These are phyloP conservation scores for Claviceps spartinae DNA, from an alignment of 2,329 filamentous ascomycete genomes.

Conservation along the genomic window DNA sequence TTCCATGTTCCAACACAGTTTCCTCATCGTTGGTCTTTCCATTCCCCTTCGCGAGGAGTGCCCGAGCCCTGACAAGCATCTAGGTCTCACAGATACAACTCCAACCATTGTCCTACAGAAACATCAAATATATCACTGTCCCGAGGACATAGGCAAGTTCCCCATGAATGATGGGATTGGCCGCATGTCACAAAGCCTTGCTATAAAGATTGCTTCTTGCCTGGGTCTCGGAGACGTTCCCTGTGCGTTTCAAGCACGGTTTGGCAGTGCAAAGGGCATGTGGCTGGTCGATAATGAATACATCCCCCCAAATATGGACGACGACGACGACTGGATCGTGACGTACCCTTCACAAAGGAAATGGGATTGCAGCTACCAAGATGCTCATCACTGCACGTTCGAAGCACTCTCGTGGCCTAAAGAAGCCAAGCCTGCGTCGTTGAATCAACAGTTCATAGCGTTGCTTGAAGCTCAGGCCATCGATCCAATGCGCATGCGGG, in stretches of 20 bases:
- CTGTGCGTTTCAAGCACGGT: conserved; percentile 53
- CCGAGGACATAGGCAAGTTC: conserved; percentile 23
- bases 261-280: conserved; percentile 62
- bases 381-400: conserved; percentile 44
- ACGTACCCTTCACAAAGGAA: conserved; percentile 56
- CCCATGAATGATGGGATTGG: conserved; percentile 57
- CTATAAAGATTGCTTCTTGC: conserved; percentile 32
- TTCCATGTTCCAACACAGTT: too few species aligned
- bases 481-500: conserved; percentile 28
- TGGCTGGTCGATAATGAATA: conserved; percentile 45
- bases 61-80: conserved; percentile 2
- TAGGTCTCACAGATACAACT: conserved; percentile 38
- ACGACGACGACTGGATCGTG: conserved; percentile 47
- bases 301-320: conserved; percentile 15
- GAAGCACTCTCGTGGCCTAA: conserved; percentile 39
- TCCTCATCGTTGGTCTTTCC: not conserved
- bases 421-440: conserved; percentile 28
- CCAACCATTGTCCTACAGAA: conserved; percentile 32
- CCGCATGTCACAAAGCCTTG: conserved; percentile 48
- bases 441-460: conserved; percentile 57
- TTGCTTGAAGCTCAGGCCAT: conserved; percentile 50
- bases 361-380: conserved; percentile 39
- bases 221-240: conserved; percentile 43
- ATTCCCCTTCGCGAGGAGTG: not conserved
- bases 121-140: conserved; percentile 29